Evolutionary conservation across 2,329 filamentous ascomycete species (phyloP).

Genomic region (Calonectria pseudoreteaudii): DNA sequence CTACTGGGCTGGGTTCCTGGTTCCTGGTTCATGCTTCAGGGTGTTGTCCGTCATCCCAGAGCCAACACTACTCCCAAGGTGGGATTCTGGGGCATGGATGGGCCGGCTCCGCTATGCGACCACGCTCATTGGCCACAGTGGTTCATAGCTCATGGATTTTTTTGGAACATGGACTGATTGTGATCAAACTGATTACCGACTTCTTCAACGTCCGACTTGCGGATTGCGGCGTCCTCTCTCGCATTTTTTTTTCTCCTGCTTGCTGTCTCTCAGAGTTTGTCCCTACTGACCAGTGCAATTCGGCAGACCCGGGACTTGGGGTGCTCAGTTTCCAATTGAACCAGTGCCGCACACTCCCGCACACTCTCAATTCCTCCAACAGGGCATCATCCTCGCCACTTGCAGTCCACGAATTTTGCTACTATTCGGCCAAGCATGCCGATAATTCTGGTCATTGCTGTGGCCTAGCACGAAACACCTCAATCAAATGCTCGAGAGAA

Average conservation of each 20-base stretch:
- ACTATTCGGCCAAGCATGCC: slow-evolving; percentile 38
- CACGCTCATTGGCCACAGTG: slow-evolving; percentile 21
- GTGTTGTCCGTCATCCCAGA: neutral
- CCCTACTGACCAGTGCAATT: neutral
- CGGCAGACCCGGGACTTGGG: neutral
- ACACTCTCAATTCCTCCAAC: slow-evolving; percentile 25
- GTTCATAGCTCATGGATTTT: slow-evolving; percentile 24
- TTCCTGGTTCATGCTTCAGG: slow-evolving; percentile 5
- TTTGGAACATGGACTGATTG: slow-evolving; percentile 29
- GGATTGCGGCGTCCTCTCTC: neutral
- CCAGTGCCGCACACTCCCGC: neutral
- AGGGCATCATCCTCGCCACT: neutral
- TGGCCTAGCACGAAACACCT: slow-evolving; percentile 30
- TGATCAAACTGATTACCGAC: slow-evolving; percentile 22
- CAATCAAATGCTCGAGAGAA: slow-evolving; percentile 68
- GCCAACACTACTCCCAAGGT: neutral
- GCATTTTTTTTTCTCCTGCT: neutral
- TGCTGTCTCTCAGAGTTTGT: neutral
- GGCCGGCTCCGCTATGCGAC: slow-evolving; percentile 17
- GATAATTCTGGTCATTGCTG: slow-evolving; percentile 19
- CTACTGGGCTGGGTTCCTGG: neutral
- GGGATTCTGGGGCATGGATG: slow-evolving; percentile 11
- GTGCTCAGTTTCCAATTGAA: neutral
- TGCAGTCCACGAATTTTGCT: neutral
- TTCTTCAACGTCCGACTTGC: slow-evolving; percentile 16